Conservation (phyloP, 768 basidiomycete genomes). For the Saitozyma podzolica region DNA sequence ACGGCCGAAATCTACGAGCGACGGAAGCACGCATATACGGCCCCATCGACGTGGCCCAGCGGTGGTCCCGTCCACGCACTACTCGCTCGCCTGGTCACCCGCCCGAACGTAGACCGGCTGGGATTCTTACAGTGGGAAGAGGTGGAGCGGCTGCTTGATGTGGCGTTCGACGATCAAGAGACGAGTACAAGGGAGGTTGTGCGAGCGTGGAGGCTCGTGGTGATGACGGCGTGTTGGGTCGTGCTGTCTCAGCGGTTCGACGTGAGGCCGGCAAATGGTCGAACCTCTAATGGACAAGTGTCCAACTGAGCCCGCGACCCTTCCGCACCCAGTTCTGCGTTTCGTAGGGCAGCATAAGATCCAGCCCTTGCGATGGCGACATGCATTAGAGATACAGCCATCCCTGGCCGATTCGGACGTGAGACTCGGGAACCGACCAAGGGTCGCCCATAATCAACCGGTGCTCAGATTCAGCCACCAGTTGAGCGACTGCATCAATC, state of each 20-base stretch:
- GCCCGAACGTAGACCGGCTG: conserved; percentile 30
- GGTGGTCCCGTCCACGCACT: conserved; percentile 29
- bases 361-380: too few species aligned
- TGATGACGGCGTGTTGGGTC: conserved; percentile 30
- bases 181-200: conserved; percentile 8
- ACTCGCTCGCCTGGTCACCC: conserved; percentile 25
- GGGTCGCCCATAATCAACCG: too few species aligned
- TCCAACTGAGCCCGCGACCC: too few species aligned
- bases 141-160: conserved; percentile 17
- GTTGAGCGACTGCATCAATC: too few species aligned
- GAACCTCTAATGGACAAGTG: not conserved
- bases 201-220: conserved; percentile 25
- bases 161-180: conserved; percentile 18
- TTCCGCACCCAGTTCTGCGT: too few species aligned
- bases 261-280: conserved; percentile 10
- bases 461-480: too few species aligned
- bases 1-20: conserved; percentile 38
- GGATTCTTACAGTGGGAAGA: conserved; percentile 36
- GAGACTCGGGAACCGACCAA: too few species aligned
- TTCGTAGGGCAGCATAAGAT: too few species aligned
- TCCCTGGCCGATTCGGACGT: too few species aligned
- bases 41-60: conserved; percentile 21
- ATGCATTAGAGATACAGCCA: too few species aligned
- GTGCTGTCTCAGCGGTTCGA: conserved; percentile 31
- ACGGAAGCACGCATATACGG: conserved; percentile 35